A percentile compares a stretch with the other conserved stretches of the same genome.
phyloP scores from a whole-genome alignment of 208 protist species.

The Trypanosoma brucei region DNA sequence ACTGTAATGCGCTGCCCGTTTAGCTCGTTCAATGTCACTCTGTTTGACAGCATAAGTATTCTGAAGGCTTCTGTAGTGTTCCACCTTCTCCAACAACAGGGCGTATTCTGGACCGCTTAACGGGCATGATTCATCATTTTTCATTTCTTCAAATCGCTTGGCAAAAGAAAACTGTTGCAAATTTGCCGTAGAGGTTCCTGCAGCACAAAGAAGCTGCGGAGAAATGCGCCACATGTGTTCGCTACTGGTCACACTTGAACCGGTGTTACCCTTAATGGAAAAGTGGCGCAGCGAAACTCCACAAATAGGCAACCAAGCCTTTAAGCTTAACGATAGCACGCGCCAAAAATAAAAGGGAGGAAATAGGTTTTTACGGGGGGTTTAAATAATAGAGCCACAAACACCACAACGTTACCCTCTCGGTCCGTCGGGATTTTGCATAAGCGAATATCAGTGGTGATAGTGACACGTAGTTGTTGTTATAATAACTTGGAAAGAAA shows the following conservation, averaged over 20 bases:
- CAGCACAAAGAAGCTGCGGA: slow-evolving; percentile 1
- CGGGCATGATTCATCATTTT: slow-evolving; percentile 20
- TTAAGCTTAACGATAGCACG: too few relatives aligned
- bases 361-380: too few relatives aligned
- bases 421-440: too few relatives aligned
- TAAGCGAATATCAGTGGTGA: too few relatives aligned
- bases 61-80: slow-evolving; percentile 63
- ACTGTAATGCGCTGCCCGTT: slow-evolving; percentile 70
- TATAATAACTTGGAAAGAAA: too few relatives aligned
- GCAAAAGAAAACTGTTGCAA: slow-evolving; percentile 23
- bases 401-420: too few relatives aligned
- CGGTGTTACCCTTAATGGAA: not conserved
- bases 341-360: too few relatives aligned
- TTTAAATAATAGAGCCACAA: too few relatives aligned
- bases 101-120: slow-evolving; percentile 54
- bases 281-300: too few relatives aligned
- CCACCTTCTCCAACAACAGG: slow-evolving; percentile 54
- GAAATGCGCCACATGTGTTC: slow-evolving; percentile 19
- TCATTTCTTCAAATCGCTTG: slow-evolving; percentile 32
- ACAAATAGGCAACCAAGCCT: too few relatives aligned
- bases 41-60: slow-evolving; percentile 82
- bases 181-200: not conserved
- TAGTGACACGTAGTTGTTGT: too few relatives aligned
- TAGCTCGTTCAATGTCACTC: slow-evolving; percentile 73
- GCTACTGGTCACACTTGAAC: not conserved